Evolutionary conservation across 1,284 basidiomycete species (phyloP).

Genomic region (Naganishia cerealis): DNA sequence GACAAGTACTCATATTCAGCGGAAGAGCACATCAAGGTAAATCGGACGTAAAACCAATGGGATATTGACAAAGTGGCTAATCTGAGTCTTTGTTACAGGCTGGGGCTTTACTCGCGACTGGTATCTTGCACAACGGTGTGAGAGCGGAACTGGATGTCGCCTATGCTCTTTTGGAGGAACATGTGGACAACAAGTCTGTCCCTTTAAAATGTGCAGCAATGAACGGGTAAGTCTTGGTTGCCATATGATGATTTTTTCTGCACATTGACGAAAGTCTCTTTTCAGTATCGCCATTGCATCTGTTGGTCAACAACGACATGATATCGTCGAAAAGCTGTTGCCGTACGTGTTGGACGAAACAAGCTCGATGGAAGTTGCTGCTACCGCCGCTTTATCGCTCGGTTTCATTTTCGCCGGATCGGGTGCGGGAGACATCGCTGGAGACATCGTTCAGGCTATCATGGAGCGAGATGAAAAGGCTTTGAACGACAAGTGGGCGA

Average conservation of each 20-base stretch:
- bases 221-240: conserved; percentile 59
- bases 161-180: conserved; percentile 84
- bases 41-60: conserved; percentile 14
- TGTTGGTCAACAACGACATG: conserved; percentile 85
- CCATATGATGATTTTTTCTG: neutral
- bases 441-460: conserved; percentile 84
- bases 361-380: conserved; percentile 83
- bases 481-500: conserved; percentile 86
- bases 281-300: conserved; percentile 83
- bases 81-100: conserved; percentile 58
- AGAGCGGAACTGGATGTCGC: conserved; percentile 93
- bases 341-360: conserved; percentile 77
- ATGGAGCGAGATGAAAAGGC: conserved; percentile 76
- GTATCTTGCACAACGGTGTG: conserved; percentile 85
- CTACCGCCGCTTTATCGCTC: conserved; percentile 80
- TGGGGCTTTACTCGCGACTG: conserved; percentile 91
- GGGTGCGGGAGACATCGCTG: conserved; percentile 88
- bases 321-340: conserved; percentile 74
- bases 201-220: conserved; percentile 84
- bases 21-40: conserved; percentile 91
- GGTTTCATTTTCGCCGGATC: conserved; percentile 96
- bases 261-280: neutral
- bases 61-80: neutral
- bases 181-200: conserved; percentile 83
- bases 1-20: conserved; percentile 97